Conservation (phyloP, 352 stramenopile genomes). For the Pythium chondricola region DNA sequence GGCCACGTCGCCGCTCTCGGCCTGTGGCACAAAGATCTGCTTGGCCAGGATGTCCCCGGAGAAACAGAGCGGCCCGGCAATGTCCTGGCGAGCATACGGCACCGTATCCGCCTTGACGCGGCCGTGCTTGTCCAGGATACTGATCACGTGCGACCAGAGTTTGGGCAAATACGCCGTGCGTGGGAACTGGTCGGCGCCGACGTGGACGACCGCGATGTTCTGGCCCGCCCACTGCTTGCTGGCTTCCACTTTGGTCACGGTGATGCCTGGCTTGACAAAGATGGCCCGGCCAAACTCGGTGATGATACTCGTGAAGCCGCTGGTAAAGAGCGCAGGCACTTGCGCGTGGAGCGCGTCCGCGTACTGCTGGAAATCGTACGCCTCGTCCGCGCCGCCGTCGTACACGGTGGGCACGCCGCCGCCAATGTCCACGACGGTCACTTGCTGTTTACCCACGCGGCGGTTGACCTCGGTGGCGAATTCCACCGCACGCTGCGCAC, state of each 20-base stretch:
- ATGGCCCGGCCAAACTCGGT: slow-evolving; percentile 90
- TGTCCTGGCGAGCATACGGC: slow-evolving; percentile 64
- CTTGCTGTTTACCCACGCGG: slow-evolving; percentile 44
- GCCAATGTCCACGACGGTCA: slow-evolving; percentile 88
- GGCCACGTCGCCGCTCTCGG: slow-evolving; percentile 65
- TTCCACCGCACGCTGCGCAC: slow-evolving; percentile 60
- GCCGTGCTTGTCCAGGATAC: slow-evolving; percentile 51
- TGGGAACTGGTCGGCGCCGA: slow-evolving; percentile 88
- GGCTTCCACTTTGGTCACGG: slow-evolving; percentile 85
- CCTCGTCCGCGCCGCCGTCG: slow-evolving; percentile 51
- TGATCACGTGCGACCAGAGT: slow-evolving; percentile 79
- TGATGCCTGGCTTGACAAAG: slow-evolving; percentile 83
- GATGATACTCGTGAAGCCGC: slow-evolving; percentile 71
- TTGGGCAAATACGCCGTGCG: slow-evolving; percentile 83
- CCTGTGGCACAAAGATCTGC: slow-evolving; percentile 61
- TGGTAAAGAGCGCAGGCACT: slow-evolving; percentile 83
- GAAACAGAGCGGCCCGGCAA: slow-evolving; percentile 91
- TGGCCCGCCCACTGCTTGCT: slow-evolving; percentile 80
- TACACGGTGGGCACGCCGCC: slow-evolving; percentile 88
- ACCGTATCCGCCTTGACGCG: slow-evolving; percentile 29
- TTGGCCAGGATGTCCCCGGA: slow-evolving; percentile 87
- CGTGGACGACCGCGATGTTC: slow-evolving; percentile 83
- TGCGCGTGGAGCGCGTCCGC: slow-evolving; percentile 45
- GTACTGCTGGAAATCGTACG: slow-evolving; percentile 83
- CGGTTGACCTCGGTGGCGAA: slow-evolving; percentile 79